Evolutionary conservation across 2,329 filamentous ascomycete genomes (phyloP).

Genomic region (Colletotrichum musicola): DNA sequence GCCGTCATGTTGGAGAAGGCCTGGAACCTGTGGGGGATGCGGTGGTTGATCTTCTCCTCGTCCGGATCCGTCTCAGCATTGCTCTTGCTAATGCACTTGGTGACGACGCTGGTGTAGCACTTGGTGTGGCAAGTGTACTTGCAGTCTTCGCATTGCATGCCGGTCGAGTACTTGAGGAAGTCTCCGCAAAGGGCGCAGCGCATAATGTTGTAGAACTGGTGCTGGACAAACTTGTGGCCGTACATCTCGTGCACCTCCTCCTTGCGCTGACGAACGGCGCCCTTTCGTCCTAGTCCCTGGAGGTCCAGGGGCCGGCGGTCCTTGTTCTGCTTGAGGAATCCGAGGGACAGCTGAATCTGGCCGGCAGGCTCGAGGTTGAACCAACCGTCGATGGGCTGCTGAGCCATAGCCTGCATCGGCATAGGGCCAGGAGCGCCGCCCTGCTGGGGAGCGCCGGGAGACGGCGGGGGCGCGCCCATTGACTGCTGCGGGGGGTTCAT

Average conservation of each 20-base stretch:
- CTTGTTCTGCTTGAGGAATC: slow-evolving; percentile 91
- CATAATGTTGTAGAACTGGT: slow-evolving; percentile 99
- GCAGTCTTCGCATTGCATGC: slow-evolving; percentile 99
- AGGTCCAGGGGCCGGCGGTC: slow-evolving; percentile 86
- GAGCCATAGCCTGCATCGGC: slow-evolving; percentile 62
- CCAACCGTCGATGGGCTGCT: slow-evolving; percentile 87
- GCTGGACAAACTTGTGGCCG: slow-evolving; percentile 97
- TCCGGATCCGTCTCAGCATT: slow-evolving; percentile 98
- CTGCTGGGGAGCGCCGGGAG: slow-evolving; percentile 52
- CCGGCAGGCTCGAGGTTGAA: slow-evolving; percentile 96
- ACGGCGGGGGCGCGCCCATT: slow-evolving; percentile 59
- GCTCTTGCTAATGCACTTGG: slow-evolving; percentile 99
- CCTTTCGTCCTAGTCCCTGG: slow-evolving; percentile 92
- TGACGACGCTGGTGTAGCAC: slow-evolving; percentile 96
- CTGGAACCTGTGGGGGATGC: slow-evolving; percentile 96
- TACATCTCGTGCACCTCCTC: slow-evolving; percentile 99
- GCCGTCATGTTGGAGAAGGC: slow-evolving; percentile 98
- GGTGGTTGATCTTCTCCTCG: slow-evolving; percentile 99
- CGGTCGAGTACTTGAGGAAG: slow-evolving; percentile 97
- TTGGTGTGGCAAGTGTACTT: slow-evolving; percentile 99
- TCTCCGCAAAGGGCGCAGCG: slow-evolving; percentile 97
- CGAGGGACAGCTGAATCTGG: slow-evolving; percentile 90
- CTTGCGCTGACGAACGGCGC: slow-evolving; percentile 96
- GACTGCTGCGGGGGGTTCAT: slow-evolving; percentile 62
- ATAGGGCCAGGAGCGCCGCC: slow-evolving; percentile 47